Evolutionary conservation across 2,329 filamentous ascomycete genomes (phyloP), one percentile per base, ranked within the genome.

Genomic region (Elsinoe batatas): DNA sequence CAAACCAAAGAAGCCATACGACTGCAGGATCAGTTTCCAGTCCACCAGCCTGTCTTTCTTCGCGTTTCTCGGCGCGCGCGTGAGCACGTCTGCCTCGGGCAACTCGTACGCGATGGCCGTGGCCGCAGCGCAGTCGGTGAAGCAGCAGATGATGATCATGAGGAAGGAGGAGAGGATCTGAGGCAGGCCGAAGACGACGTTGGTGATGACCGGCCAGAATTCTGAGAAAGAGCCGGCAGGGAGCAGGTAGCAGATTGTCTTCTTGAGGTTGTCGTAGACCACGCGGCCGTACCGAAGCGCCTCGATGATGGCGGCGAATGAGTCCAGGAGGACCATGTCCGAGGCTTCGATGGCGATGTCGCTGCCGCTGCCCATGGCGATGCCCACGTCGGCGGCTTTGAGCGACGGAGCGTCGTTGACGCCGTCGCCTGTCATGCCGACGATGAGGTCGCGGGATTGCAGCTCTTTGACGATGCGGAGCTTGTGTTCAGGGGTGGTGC

Each of bases 181-280:
- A 0, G 86, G 85, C 2, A 89, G 73, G 17, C 85, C 85, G 59
- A 89, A 86, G 1, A 82, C 67, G 17, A 89, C 81, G 57, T 84
- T 87, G 1, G 83, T 85, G 68, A 89, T 78, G 42, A 90, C 82
- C 0, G 86, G 85, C 85, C 83, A 80, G 68, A 90, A 85, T 65
- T 90, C 86, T 53, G 79, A 81, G 67, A 87, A 89, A n/a, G 75
- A 80, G 1, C 86, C 85, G 0, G 86, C 86, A 0, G 85, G 85
- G 0, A 89, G 74, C 2, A 89, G 74, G 64, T 89, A 89, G n/a
- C 81, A 79, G 58, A 88, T 81, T 0, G 80, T 84, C 75, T 91
- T 90, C 67, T 87, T 86, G 51, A 90, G 71, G 62, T 90, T 90
- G 67, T 89, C 84, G 68, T 87, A 90, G n/a, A 89, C 84, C 5